phyloP scores from a whole-genome alignment of 2,329 filamentous ascomycete genomes.

The Paracamarosporium sp. region DNA sequence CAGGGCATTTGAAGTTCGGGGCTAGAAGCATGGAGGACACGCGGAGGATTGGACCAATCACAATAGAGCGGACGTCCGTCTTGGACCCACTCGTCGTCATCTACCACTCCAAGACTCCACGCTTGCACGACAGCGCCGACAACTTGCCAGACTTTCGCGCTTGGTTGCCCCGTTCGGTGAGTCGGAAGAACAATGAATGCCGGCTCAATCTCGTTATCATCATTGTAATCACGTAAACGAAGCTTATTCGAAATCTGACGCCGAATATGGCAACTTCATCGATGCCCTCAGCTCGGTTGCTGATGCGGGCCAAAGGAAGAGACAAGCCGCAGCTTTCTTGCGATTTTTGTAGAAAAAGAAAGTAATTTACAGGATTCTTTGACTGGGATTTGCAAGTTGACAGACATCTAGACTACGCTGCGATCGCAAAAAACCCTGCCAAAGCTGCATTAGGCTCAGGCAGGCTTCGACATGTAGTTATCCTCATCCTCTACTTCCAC shows the following conservation, averaged over 20 bases:
- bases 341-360: background rate
- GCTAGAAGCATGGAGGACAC: background rate
- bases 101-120: background rate
- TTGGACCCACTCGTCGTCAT: background rate
- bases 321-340: background rate
- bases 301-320: background rate
- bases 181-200: background rate
- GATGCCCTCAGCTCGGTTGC: background rate
- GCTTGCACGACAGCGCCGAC: background rate
- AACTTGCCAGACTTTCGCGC: background rate
- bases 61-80: conserved; percentile 13
- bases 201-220: too few relatives aligned
- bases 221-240: background rate
- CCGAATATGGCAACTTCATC: background rate
- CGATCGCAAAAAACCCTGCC: conserved; percentile 1
- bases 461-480: background rate
- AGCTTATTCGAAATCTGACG: background rate
- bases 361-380: too few relatives aligned
- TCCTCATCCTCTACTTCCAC: background rate
- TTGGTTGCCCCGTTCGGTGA: background rate
- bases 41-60: conserved; percentile 10
- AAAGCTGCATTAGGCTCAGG: background rate
- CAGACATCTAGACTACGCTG: background rate
- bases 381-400: too few relatives aligned
- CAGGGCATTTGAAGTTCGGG: background rate